phyloP scores from a whole-genome alignment of 306 rosid genomes.

The Pyrus pyrifolia region DNA sequence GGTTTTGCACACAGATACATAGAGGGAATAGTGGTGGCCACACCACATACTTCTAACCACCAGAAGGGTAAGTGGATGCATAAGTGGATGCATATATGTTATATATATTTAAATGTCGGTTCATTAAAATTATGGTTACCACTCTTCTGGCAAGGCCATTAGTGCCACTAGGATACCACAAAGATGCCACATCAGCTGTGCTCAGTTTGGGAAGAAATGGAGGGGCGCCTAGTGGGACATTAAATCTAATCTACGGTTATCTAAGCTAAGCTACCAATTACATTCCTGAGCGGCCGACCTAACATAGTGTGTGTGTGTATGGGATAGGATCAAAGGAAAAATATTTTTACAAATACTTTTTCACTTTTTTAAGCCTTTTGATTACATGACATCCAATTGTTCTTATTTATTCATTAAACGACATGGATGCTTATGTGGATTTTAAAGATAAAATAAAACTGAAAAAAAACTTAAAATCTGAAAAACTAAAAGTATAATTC shows the following conservation, averaged over 20 bases:
- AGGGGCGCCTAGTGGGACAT: slow-evolving; percentile 11
- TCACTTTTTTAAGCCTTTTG: too few species aligned
- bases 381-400: too few species aligned
- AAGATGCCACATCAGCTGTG: not conserved
- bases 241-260: not conserved
- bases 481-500: too few species aligned
- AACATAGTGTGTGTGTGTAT: too few species aligned
- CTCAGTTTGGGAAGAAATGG: slow-evolving; percentile 1
- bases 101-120: not conserved
- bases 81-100: slow-evolving; percentile 2
- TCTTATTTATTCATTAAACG: too few species aligned
- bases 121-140: not conserved
- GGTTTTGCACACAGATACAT: not conserved
- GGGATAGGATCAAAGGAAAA: too few species aligned
- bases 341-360: too few species aligned
- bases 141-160: not conserved
- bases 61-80: not conserved
- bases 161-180: not conserved
- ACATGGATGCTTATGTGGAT: too few species aligned
- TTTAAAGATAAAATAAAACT: too few species aligned
- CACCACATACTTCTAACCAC: slow-evolving; percentile 4
- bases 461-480: too few species aligned
- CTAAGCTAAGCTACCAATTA: not conserved
- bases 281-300: not conserved
- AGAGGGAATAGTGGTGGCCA: slow-evolving; percentile 13